Conservation (phyloP, 192 early-diverging fungal species). For the Rhizophagus sp. region DNA sequence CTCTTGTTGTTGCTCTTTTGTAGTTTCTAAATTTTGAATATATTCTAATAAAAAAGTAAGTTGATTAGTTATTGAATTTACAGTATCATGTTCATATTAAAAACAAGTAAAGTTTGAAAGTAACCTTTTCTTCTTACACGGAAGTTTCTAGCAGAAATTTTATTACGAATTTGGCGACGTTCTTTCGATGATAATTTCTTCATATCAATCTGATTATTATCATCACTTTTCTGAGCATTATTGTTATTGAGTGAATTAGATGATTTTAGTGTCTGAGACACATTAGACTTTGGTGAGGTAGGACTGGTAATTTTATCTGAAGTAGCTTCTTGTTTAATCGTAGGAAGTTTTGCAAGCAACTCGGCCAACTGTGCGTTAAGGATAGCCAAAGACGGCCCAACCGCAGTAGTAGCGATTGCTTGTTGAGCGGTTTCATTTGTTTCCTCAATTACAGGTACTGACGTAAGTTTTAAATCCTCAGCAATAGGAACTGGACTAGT, state of each 20-base stretch:
- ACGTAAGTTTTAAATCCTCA: not conserved
- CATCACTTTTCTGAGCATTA: not conserved
- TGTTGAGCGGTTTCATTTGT: not conserved
- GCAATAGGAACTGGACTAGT: not conserved
- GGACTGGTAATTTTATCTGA: not conserved
- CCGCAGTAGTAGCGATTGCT: constrained; percentile 3
- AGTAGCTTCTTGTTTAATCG: constrained; percentile 22
- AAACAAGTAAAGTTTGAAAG: not conserved
- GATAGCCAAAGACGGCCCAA: constrained; percentile 21
- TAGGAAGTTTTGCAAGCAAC: constrained; percentile 28
- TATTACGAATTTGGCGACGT: constrained; percentile 82
- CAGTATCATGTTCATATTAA: not conserved
- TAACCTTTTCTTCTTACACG: constrained; percentile 80
- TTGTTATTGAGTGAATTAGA: not conserved
- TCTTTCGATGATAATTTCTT: constrained; percentile 73
- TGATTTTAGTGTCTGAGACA: not conserved
- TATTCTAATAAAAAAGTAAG: constrained; percentile 21
- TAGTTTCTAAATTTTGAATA: constrained; percentile 22
- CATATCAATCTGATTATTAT: constrained; percentile 48
- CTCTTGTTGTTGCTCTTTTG: constrained; percentile 29
- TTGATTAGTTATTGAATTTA: not conserved
- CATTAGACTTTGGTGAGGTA: constrained; percentile 10
- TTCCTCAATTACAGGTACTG: not conserved
- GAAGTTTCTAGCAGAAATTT: constrained; percentile 85
- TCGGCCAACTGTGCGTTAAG: constrained; percentile 31